phyloP scores from a whole-genome alignment of 2,329 filamentous ascomycete genomes.

The Phoma herbarum region DNA sequence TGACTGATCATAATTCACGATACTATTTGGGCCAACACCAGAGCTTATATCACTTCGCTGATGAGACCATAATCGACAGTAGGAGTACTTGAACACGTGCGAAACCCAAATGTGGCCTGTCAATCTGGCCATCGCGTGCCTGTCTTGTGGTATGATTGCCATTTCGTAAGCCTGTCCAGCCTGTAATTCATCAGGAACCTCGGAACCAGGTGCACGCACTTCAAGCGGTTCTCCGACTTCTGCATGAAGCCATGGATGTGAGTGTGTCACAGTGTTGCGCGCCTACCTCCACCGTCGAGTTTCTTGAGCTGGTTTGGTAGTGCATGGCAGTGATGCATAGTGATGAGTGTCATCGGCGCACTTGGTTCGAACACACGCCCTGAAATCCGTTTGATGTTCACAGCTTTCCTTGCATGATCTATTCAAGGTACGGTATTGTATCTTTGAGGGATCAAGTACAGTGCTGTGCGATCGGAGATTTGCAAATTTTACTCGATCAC shows the following conservation, averaged over 20 bases:
- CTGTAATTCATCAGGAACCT: too few species aligned
- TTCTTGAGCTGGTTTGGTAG: background rate
- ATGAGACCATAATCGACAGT: background rate
- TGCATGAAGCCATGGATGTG: background rate
- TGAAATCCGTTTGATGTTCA: background rate
- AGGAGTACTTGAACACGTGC: background rate
- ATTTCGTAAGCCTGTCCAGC: too few species aligned
- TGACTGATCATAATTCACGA: background rate
- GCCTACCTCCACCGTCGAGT: background rate
- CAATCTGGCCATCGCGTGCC: too few species aligned
- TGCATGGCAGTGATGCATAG: background rate
- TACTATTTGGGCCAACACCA: background rate
- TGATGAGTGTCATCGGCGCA: background rate
- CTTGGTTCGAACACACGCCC: background rate
- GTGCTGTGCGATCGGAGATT: background rate
- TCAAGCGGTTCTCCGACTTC: background rate
- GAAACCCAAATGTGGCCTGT: too few species aligned
- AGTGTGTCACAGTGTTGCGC: background rate
- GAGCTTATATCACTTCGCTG: background rate
- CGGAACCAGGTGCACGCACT: too few species aligned
- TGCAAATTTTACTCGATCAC: too few species aligned
- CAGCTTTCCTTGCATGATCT: background rate
- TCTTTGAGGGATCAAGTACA: background rate
- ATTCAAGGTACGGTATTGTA: background rate
- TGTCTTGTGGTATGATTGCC: too few species aligned